phyloP scores from a whole-genome alignment of 2,329 filamentous ascomycete genomes.

The Sphaerulina populicola region DNA sequence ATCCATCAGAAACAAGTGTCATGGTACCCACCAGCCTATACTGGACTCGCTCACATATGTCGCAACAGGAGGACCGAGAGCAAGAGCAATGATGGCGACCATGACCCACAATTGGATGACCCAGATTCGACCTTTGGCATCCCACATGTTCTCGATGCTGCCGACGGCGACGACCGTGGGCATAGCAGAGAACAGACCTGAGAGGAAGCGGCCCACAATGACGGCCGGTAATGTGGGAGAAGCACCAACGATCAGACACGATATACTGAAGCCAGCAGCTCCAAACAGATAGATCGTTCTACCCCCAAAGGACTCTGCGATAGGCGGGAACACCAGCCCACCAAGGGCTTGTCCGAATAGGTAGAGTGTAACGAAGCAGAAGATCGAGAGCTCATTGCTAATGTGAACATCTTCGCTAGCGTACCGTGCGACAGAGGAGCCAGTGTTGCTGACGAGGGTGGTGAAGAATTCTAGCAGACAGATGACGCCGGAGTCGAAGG shows the following conservation, averaged over 20 bases:
- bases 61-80: slow-evolving; percentile 40
- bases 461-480: slow-evolving; percentile 19
- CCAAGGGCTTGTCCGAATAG: slow-evolving; percentile 31
- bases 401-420: slow-evolving; percentile 17
- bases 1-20: background rate
- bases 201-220: slow-evolving; percentile 38
- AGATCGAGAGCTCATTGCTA: slow-evolving; percentile 11
- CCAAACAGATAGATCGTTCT: slow-evolving; percentile 32
- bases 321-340: slow-evolving; percentile 35
- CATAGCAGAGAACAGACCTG: slow-evolving; percentile 42
- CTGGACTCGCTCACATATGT: slow-evolving; percentile 18
- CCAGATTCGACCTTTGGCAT: slow-evolving; percentile 38
- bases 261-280: slow-evolving; percentile 30
- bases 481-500: slow-evolving; percentile 17
- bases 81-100: slow-evolving; percentile 38
- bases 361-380: slow-evolving; percentile 20
- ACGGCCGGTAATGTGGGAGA: slow-evolving; percentile 34
- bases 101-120: slow-evolving; percentile 41
- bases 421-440: slow-evolving; percentile 15
- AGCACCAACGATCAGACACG: slow-evolving; percentile 35
- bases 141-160: slow-evolving; percentile 42
- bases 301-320: slow-evolving; percentile 35
- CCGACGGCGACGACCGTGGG: slow-evolving; percentile 43
- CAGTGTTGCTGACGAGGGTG: slow-evolving; percentile 20
- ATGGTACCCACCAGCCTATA: slow-evolving; percentile 18